phyloP scores from a whole-genome alignment of 352 stramenopile species.

The Phytophthora cactorum region DNA sequence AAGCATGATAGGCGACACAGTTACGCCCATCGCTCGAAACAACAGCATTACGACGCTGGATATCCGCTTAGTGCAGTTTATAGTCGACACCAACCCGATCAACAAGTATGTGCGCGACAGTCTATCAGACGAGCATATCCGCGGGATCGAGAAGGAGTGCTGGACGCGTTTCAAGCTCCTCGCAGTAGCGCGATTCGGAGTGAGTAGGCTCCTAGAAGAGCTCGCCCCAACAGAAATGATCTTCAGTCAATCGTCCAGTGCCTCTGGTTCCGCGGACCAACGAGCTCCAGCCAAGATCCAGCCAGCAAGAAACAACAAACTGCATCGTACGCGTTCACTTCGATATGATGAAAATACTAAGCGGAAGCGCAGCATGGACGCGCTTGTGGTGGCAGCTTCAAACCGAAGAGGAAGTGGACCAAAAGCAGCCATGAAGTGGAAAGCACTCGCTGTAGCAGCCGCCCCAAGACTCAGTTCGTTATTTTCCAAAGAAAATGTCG shows the following conservation, averaged over 20 bases:
- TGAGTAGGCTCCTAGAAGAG: constrained; percentile 43
- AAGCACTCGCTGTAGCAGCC: constrained; percentile 16
- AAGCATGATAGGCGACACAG: constrained; percentile 21
- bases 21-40: constrained; percentile 3
- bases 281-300: constrained; percentile 21
- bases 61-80: constrained; percentile 48
- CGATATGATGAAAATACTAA: constrained; percentile 14
- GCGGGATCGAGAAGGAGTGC: constrained; percentile 53
- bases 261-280: constrained; percentile 1
- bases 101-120: constrained; percentile 55
- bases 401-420: constrained; percentile 2
- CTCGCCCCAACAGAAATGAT: constrained; percentile 25
- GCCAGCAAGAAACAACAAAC: constrained; percentile 17
- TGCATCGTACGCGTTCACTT: constrained; percentile 19
- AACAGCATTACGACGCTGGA: constrained; percentile 1
- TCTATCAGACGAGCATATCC: constrained; percentile 49
- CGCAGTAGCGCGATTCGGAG: constrained; percentile 34
- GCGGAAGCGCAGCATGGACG: neutral
- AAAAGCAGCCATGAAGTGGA: constrained; percentile 19
- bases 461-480: constrained; percentile 15
- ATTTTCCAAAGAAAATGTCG: constrained; percentile 10
- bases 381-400: constrained; percentile 1
- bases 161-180: constrained; percentile 59
- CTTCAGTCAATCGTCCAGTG: neutral
- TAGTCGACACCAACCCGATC: constrained; percentile 59